phyloP scores from a whole-genome alignment of 1,139 yeast species.

The Debaryomyces sp. region DNA sequence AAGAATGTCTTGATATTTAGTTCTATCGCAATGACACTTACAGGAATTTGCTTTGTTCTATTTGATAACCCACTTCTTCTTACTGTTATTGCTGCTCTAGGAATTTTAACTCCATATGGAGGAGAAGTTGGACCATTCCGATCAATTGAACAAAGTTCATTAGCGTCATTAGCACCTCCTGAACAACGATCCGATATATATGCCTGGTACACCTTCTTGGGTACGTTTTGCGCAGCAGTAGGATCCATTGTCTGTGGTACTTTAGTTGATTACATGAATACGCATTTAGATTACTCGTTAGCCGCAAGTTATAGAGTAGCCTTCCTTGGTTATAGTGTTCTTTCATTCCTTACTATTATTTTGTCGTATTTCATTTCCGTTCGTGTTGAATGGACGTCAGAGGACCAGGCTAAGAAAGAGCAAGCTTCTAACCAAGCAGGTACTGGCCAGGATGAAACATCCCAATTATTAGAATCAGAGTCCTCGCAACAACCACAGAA shows the following conservation, averaged over 20 bases:
- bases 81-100: slow-evolving; percentile 29
- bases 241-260: slow-evolving; percentile 38
- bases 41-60: slow-evolving; percentile 31
- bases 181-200: slow-evolving; percentile 41
- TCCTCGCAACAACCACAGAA: not conserved
- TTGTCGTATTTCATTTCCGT: slow-evolving; percentile 22
- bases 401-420: not conserved
- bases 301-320: slow-evolving; percentile 32
- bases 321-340: slow-evolving; percentile 27
- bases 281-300: slow-evolving; percentile 19
- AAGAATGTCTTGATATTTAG: slow-evolving; percentile 30
- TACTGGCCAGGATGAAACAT: slow-evolving; percentile 11
- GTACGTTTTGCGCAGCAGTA: slow-evolving; percentile 38
- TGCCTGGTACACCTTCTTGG: slow-evolving; percentile 46
- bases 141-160: slow-evolving; percentile 42
- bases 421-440: not conserved
- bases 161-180: slow-evolving; percentile 35
- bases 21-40: slow-evolving; percentile 30
- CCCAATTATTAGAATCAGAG: slow-evolving; percentile 12
- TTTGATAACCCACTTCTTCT: slow-evolving; percentile 25
- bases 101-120: slow-evolving; percentile 45
- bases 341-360: slow-evolving; percentile 23
- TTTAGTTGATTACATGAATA: slow-evolving; percentile 26
- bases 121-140: slow-evolving; percentile 50
- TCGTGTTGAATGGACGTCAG: slow-evolving; percentile 21